Conservation (phyloP, 257 asterid species). For the Nicotiana noctiflora region DNA sequence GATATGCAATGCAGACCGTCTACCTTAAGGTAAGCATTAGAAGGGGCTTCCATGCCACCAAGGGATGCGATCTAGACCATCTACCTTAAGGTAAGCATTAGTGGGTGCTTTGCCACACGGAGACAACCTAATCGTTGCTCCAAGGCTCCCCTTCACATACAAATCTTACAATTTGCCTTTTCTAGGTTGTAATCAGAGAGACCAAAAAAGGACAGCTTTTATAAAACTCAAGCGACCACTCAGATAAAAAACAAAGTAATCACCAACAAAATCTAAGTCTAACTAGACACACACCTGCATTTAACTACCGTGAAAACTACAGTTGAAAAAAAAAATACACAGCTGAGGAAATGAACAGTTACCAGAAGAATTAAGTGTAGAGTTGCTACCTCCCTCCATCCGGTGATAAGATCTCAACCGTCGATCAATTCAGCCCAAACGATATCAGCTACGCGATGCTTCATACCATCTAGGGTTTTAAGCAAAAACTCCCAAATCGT, state of each 20-base stretch:
- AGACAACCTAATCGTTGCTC: too few relatives aligned
- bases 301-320: background rate
- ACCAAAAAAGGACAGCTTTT: constrained; percentile 3
- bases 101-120: too few relatives aligned
- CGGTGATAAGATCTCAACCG: constrained; percentile 79
- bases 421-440: constrained; percentile 56
- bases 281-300: constrained; percentile 5
- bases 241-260: background rate
- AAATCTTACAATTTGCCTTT: too few relatives aligned
- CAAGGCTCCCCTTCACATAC: too few relatives aligned
- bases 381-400: constrained; percentile 99
- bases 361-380: constrained; percentile 80
- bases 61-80: too few relatives aligned
- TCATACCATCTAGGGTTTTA: constrained; percentile 36
- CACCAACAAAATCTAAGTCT: background rate
- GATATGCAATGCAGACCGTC: too few relatives aligned
- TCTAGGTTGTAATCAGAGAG: background rate
- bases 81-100: too few relatives aligned
- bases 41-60: too few relatives aligned
- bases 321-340: background rate
- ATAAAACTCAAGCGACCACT: background rate
- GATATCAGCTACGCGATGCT: constrained; percentile 36
- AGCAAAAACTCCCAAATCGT: background rate
- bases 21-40: too few relatives aligned
- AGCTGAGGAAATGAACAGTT: constrained; percentile 66